Conservation (phyloP, 2,329 filamentous ascomycete species). For the Chrysoporthe deuterocubensis region DNA sequence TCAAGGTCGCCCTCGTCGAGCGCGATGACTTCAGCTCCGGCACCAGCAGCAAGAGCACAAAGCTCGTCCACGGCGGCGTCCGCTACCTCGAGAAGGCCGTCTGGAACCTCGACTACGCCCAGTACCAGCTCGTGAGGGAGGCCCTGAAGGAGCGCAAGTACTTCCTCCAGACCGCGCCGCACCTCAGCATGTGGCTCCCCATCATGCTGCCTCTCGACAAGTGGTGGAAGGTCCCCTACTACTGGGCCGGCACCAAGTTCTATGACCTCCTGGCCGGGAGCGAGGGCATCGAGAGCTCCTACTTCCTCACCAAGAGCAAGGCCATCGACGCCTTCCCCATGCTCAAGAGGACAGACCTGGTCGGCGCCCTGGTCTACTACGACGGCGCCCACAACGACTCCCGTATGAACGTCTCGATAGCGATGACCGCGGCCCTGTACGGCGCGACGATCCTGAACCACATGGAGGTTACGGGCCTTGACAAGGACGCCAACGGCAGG, state of each 20-base stretch:
- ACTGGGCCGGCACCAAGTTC: slow-evolving; percentile 72
- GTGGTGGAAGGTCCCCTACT: slow-evolving; percentile 83
- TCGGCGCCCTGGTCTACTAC: slow-evolving; percentile 84
- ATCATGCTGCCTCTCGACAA: slow-evolving; percentile 83
- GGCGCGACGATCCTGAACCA: slow-evolving; percentile 82
- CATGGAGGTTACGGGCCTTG: slow-evolving; percentile 74
- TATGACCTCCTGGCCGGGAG: slow-evolving; percentile 83
- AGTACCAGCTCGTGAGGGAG: slow-evolving; percentile 81
- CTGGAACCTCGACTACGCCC: slow-evolving; percentile 82
- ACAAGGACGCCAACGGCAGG: slow-evolving; percentile 71
- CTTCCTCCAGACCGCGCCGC: slow-evolving; percentile 81
- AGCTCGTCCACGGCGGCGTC: slow-evolving; percentile 84
- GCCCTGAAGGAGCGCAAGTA: slow-evolving; percentile 82
- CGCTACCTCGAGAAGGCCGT: slow-evolving; percentile 86
- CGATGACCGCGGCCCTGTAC: slow-evolving; percentile 79
- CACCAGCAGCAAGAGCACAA: slow-evolving; percentile 86
- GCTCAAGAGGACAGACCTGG: slow-evolving; percentile 72
- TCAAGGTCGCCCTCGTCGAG: slow-evolving; percentile 81
- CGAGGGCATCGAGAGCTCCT: slow-evolving; percentile 82
- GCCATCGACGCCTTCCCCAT: slow-evolving; percentile 79
- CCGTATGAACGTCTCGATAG: slow-evolving; percentile 83
- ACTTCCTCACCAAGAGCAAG: slow-evolving; percentile 78
- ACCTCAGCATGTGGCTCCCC: slow-evolving; percentile 79
- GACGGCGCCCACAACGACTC: slow-evolving; percentile 88
- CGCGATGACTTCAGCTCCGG: slow-evolving; percentile 82